These are phyloP conservation scores for Ascobolus immersus DNA, from an alignment of 495 filamentous ascomycete species.

Conservation along the genomic window DNA sequence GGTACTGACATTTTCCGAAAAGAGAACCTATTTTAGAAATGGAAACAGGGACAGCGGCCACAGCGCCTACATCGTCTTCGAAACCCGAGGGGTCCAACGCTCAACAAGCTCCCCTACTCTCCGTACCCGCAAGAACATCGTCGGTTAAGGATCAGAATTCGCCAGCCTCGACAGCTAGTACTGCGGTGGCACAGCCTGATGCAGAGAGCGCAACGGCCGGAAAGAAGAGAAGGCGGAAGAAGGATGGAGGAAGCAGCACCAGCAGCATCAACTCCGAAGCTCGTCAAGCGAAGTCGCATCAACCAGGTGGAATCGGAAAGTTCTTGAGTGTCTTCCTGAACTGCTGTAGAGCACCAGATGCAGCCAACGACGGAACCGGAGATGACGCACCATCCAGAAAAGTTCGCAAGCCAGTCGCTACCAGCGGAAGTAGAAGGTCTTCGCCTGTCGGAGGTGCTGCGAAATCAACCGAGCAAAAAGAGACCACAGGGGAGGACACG, in stretches of 20 bases:
- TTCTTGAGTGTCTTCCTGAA: slow-evolving; percentile 15
- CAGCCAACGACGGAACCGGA: slow-evolving; percentile 9
- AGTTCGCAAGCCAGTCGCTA: too few relatives aligned
- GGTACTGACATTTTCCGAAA: too few relatives aligned
- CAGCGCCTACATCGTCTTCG: too few relatives aligned
- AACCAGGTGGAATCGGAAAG: slow-evolving; percentile 14
- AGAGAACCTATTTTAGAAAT: too few relatives aligned
- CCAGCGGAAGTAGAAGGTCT: too few relatives aligned
- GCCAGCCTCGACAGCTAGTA: slow-evolving; percentile 14
- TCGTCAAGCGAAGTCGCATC: slow-evolving; percentile 7
- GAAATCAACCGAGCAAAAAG: not conserved
- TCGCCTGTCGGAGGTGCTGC: too few relatives aligned
- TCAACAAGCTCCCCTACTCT: too few relatives aligned
- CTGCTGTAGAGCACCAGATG: slow-evolving; percentile 13
- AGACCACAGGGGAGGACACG: not conserved
- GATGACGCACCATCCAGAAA: not conserved
- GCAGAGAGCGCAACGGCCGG: slow-evolving; percentile 11
- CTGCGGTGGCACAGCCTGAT: slow-evolving; percentile 11
- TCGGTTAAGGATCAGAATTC: slow-evolving; percentile 15
- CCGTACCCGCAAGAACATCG: slow-evolving; percentile 13
- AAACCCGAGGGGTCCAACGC: too few relatives aligned
- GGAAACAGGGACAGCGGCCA: too few relatives aligned
- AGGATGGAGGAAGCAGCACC: slow-evolving; percentile 7
- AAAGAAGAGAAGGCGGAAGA: slow-evolving; percentile 13
- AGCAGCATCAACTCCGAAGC: slow-evolving; percentile 11